Conservation (phyloP, 371 early-diverging fungal genomes). For the Apophysomyces elegans region DNA sequence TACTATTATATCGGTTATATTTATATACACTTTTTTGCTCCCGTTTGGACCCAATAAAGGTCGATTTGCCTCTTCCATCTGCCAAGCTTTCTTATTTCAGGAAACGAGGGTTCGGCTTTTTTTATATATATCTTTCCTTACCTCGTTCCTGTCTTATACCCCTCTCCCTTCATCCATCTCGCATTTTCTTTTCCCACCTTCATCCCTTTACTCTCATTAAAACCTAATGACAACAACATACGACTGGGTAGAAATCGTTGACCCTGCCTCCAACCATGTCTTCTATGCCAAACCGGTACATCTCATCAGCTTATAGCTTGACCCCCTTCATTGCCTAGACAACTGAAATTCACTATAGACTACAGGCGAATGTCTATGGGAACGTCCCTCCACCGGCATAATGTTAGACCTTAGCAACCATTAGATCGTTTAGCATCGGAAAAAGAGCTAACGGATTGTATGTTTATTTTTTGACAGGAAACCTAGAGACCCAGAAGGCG, state of each 20-base stretch:
- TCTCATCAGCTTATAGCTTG: conserved; percentile 3
- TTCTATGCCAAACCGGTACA: conserved; percentile 85
- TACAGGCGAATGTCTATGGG: conserved; percentile 70
- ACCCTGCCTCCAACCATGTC: conserved; percentile 77
- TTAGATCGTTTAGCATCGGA: neutral
- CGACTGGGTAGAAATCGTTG: conserved; percentile 81
- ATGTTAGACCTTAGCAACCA: conserved; percentile 41
- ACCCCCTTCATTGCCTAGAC: neutral
- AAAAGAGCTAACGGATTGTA: neutral
- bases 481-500: conserved; percentile 64
- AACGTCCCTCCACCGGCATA: conserved; percentile 45
- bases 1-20: no score
- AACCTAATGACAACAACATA: conserved; percentile 13
- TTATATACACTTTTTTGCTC: neutral
- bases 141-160: conserved; percentile 14
- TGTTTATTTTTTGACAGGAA: conserved; percentile 25
- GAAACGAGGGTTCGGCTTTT: conserved; percentile 6
- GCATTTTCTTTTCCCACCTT: conserved; percentile 1
- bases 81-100: conserved; percentile 9
- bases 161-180: conserved; percentile 13
- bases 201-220: conserved; percentile 5
- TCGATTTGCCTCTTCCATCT: conserved; percentile 1
- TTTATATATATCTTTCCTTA: neutral
- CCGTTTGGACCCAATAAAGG: neutral
- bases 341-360: conserved; percentile 29